These are phyloP conservation scores for Cryptococcus sp. DNA, from an alignment of 1,284 basidiomycete species.

Conservation along the genomic window DNA sequence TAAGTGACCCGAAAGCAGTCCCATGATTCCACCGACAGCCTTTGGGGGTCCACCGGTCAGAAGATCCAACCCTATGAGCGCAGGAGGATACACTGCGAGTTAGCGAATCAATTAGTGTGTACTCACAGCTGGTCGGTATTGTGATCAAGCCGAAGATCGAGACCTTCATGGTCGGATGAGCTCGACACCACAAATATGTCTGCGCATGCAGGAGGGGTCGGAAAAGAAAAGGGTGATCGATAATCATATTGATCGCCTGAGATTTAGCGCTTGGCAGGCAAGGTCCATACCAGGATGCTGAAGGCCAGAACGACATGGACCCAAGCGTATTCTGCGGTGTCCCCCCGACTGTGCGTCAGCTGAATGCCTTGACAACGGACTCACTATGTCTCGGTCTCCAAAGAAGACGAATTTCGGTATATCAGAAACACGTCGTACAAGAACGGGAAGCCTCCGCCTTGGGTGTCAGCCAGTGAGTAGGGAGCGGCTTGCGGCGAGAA, in stretches of 20 bases:
- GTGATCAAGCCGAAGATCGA: conserved; percentile 43
- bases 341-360: conserved; percentile 16
- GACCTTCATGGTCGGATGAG: conserved; percentile 40
- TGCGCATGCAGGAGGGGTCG: conserved; percentile 39
- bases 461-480: neutral
- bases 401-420: conserved; percentile 39
- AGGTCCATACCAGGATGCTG: conserved; percentile 21
- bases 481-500: neutral
- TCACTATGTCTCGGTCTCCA: conserved; percentile 38
- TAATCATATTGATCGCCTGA: conserved; percentile 20
- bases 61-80: conserved; percentile 37
- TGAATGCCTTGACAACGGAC: conserved; percentile 4
- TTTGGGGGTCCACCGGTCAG: conserved; percentile 32
- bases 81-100: conserved; percentile 38
- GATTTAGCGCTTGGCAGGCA: too few species aligned
- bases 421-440: conserved; percentile 43
- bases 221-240: conserved; percentile 40
- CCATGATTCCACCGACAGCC: conserved; percentile 34
- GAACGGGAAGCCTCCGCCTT: conserved; percentile 34
- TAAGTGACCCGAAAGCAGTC: conserved; percentile 39
- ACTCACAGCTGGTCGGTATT: conserved; percentile 42
- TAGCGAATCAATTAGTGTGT: neutral
- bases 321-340: conserved; percentile 43
- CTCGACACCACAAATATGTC: conserved; percentile 42
- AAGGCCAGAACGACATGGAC: conserved; percentile 30